phyloP scores from a whole-genome alignment of 148 eudicot species.

The Chenopodium formosanum region DNA sequence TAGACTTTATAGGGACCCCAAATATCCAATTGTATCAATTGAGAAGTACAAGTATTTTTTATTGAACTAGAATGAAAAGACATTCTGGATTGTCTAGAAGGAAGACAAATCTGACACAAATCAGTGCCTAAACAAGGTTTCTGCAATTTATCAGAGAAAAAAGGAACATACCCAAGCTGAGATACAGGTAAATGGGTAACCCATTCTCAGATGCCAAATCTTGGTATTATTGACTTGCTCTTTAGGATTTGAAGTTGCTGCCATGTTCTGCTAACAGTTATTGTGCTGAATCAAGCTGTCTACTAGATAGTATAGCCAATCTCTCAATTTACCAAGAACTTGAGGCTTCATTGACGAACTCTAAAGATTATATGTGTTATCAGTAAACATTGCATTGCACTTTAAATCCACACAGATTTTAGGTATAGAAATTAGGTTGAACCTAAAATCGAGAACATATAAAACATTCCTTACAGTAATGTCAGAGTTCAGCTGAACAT shows the following conservation, averaged over 20 bases:
- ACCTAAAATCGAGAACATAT: background rate
- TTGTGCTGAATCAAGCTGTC: background rate
- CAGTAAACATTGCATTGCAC: background rate
- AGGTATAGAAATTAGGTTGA: background rate
- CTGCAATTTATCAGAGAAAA: background rate
- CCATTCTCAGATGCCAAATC: slow-evolving; percentile 1
- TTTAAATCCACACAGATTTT: background rate
- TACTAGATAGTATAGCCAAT: background rate
- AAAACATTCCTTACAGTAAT: background rate
- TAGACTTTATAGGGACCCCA: slow-evolving; percentile 20
- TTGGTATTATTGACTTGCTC: background rate
- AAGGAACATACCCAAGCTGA: background rate
- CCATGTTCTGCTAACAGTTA: background rate
- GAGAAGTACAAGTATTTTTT: background rate
- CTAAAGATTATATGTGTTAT: background rate
- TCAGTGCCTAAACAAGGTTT: background rate
- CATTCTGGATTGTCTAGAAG: background rate
- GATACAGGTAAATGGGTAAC: background rate
- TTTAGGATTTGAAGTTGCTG: too few relatives aligned
- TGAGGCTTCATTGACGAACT: too few relatives aligned
- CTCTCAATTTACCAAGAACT: background rate
- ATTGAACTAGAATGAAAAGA: background rate
- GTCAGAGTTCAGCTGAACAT: background rate
- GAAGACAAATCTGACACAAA: background rate
- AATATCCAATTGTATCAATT: background rate